These are phyloP conservation scores for Agrocybe pediades DNA, from an alignment of 768 basidiomycete genomes.

Conservation along the genomic window DNA sequence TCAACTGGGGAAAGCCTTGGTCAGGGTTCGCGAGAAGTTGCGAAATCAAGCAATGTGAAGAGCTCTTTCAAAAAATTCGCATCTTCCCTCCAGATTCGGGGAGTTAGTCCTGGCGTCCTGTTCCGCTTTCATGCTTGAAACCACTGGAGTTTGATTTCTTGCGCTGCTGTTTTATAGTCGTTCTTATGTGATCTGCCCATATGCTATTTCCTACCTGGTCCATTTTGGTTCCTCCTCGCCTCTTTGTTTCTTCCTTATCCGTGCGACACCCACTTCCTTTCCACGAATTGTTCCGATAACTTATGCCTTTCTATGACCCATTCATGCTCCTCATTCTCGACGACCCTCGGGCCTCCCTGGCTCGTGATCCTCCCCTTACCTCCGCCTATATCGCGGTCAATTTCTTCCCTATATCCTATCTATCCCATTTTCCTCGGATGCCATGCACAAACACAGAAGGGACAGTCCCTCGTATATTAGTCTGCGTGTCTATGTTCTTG, in stretches of 20 bases:
- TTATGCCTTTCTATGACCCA: background rate
- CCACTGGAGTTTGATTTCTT: background rate
- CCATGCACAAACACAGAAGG: too few relatives aligned
- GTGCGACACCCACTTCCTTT: background rate
- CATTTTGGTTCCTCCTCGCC: background rate
- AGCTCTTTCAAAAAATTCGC: too few relatives aligned
- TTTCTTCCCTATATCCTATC: too few relatives aligned
- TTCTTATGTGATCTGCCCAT: too few relatives aligned
- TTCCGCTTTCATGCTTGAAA: background rate
- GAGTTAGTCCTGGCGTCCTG: background rate
- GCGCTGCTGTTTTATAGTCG: too few relatives aligned
- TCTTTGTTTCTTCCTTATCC: background rate
- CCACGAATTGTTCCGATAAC: background rate
- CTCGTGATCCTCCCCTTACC: too few relatives aligned
- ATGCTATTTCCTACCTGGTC: too few relatives aligned
- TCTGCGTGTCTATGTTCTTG: background rate
- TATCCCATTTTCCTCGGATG: too few relatives aligned
- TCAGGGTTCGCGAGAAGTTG: constrained; percentile 54
- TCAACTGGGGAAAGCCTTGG: constrained; percentile 62
- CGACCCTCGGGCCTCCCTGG: too few relatives aligned
- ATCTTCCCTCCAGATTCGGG: background rate
- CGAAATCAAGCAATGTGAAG: constrained; percentile 18
- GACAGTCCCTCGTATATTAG: background rate
- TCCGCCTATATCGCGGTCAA: background rate
- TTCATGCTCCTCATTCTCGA: background rate